Percentiles rank a stretch among this genome's conserved stretches.
Conservation (phyloP, 2,329 filamentous ascomycete genomes). For the Nothophaeocryptopus gaeumannii region DNA sequence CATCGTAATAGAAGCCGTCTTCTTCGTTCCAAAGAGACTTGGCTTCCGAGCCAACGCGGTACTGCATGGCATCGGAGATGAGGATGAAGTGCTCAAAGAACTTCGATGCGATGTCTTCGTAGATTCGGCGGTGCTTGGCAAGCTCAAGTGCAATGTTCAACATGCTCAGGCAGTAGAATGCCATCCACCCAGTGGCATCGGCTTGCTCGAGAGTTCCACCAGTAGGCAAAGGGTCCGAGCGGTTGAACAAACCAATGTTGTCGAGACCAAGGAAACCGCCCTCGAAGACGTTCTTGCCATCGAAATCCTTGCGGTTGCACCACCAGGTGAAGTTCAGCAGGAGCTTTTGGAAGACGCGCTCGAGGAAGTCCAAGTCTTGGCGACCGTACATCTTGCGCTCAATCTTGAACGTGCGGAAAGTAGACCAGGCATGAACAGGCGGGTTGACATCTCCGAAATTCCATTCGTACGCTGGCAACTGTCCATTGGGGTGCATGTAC, state of each 20-base stretch:
- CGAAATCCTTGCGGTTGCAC: conserved; percentile 93
- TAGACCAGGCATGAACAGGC: conserved; percentile 93
- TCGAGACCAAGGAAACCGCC: conserved; percentile 93
- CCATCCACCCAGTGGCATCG: conserved; percentile 98
- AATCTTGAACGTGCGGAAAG: conserved; percentile 95
- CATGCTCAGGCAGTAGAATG: conserved; percentile 95
- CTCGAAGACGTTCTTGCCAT: conserved; percentile 96
- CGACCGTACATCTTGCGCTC: conserved; percentile 95
- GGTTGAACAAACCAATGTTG: conserved; percentile 97
- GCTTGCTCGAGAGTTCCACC: conserved; percentile 93
- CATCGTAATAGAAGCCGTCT: conserved; percentile 97
- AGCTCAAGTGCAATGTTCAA: conserved; percentile 93
- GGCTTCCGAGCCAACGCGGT: conserved; percentile 65
- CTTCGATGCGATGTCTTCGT: conserved; percentile 95
- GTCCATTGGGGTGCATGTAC: conserved; percentile 98
- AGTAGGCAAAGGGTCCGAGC: conserved; percentile 89
- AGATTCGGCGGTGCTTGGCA: conserved; percentile 89
- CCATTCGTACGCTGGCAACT: conserved; percentile 92
- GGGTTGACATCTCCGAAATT: conserved; percentile 98
- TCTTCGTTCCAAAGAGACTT: conserved; percentile 94
- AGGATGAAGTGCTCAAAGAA: conserved; percentile 99
- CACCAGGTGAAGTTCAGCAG: conserved; percentile 98
- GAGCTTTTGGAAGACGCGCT: conserved; percentile 94
- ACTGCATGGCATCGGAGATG: conserved; percentile 93
- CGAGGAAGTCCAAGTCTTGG: conserved; percentile 91